phyloP scores from a whole-genome alignment of 1,284 basidiomycete species.

The Apiotrichum domesticum region DNA sequence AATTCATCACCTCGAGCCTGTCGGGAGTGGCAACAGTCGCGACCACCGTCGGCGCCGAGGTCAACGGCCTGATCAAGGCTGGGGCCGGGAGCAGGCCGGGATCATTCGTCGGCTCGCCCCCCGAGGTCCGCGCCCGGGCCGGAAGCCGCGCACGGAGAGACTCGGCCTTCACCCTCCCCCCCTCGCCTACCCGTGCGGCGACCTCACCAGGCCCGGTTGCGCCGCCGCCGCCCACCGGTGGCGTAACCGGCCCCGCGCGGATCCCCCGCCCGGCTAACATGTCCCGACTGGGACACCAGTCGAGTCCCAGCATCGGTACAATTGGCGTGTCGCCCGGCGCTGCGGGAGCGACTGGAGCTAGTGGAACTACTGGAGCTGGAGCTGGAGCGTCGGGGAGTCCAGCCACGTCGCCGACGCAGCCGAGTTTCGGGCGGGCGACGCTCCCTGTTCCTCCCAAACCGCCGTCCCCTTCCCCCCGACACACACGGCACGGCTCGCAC shows the following conservation, averaged over 20 bases:
- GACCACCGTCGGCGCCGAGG: conserved; percentile 19
- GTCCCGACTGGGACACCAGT: conserved; percentile 5
- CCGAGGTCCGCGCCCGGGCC: neutral
- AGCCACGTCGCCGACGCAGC: neutral
- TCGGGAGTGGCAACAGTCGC: conserved; percentile 40
- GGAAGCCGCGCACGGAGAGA: conserved; percentile 1
- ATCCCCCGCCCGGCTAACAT: conserved; percentile 31
- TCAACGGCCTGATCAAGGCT: conserved; percentile 14
- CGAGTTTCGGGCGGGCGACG: neutral
- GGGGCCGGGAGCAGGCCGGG: neutral
- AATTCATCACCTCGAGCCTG: conserved; percentile 35
- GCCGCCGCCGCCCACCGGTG: conserved; percentile 10
- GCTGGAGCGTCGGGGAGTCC: neutral
- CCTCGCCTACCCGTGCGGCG: neutral
- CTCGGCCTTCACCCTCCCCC: neutral
- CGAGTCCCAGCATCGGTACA: neutral
- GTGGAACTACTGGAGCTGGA: too few relatives aligned
- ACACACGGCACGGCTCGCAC: neutral
- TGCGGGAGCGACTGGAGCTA: too few relatives aligned
- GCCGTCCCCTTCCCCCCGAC: neutral
- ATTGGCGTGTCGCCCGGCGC: neutral
- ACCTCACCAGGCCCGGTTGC: neutral
- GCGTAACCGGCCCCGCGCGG: neutral
- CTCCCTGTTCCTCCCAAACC: neutral
- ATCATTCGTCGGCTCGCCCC: conserved; percentile 2